Conservation (phyloP, 345 rosid genomes). For the Gossypium rotundifolium region DNA sequence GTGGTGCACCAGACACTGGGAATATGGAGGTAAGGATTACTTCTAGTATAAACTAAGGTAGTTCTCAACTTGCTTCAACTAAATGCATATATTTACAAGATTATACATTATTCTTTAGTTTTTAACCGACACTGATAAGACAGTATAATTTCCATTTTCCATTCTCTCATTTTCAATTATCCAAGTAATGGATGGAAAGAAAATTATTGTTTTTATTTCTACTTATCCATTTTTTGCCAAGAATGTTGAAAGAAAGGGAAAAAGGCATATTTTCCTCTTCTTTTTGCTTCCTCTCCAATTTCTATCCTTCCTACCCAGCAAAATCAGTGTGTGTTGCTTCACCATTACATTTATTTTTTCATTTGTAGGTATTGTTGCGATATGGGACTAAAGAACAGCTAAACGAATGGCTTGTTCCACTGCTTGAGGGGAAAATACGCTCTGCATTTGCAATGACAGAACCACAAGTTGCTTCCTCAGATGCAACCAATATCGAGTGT, state of each 20-base stretch:
- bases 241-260: neutral
- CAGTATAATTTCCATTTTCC: neutral
- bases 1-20: slow-evolving; percentile 98
- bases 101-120: neutral
- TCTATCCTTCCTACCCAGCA: neutral
- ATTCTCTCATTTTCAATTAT: neutral
- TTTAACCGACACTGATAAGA: neutral
- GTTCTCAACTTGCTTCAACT: slow-evolving; percentile 8
- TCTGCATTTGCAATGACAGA: slow-evolving; percentile 99
- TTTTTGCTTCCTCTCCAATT: neutral
- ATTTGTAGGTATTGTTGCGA: slow-evolving; percentile 66
- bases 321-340: neutral
- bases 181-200: neutral
- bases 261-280: neutral
- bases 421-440: slow-evolving; percentile 88
- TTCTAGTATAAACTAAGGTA: neutral
- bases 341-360: neutral
- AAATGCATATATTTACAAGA: neutral
- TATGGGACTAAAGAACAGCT: slow-evolving; percentile 88
- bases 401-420: slow-evolving; percentile 81
- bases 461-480: slow-evolving; percentile 98
- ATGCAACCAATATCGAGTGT: slow-evolving; percentile 96
- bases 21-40: slow-evolving; percentile 84
- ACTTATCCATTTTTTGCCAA: neutral
- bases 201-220: neutral